Evolutionary conservation across 768 basidiomycete species (phyloP), one percentile per base, ranked within the genome.

Genomic region (Obba rivulosa): DNA sequence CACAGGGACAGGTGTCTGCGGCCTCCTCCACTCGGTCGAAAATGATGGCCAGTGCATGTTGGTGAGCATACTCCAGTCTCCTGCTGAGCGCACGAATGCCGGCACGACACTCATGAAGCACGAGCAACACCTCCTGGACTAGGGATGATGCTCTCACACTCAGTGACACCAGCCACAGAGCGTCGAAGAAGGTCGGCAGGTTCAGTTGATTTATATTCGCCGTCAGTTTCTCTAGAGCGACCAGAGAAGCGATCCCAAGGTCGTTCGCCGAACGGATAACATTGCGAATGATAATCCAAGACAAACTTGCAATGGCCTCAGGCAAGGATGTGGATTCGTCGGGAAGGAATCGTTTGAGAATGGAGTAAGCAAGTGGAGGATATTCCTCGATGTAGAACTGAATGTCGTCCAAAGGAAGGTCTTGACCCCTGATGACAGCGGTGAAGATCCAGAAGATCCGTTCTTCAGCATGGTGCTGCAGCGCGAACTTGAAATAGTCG

Each of bases 1-100:
- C 76, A 47, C 82, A 84, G 8, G 82, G 82, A 59, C 81, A 85
- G 54, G 76, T 73, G 49, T 83, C 80, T 1, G 75, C 75, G 4
- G 82, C 83, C 55, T 85, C 83, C 54, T 85, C 81, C 1, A 79
- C 80, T 11, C 79, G 72, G 50, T 85, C 83, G 48, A 81, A 82
- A 1, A 73, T 74, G 23, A 85, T 69, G 5, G 73, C 76, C 1
- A 84, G 68, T 0, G 77, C 75, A 28, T 80, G 73, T 44, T 77
- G 78, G 54, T 77, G 76, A 1, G 72, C 74, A 56, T 85, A 80
- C n/a, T 60, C 57, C 36, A 64, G 53, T 0, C 64, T 54, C 0
- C 62, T 48, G 5, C 68, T 55, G 2, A 50, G 36, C 1, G 57
- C 59, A 13, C 57, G 46, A 51, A 54, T 51, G 3, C 25, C 48